Evolutionary conservation across 1,284 basidiomycete species (phyloP), one percentile per base, ranked within the genome.

Genomic region (Heterobasidion irregulare): DNA sequence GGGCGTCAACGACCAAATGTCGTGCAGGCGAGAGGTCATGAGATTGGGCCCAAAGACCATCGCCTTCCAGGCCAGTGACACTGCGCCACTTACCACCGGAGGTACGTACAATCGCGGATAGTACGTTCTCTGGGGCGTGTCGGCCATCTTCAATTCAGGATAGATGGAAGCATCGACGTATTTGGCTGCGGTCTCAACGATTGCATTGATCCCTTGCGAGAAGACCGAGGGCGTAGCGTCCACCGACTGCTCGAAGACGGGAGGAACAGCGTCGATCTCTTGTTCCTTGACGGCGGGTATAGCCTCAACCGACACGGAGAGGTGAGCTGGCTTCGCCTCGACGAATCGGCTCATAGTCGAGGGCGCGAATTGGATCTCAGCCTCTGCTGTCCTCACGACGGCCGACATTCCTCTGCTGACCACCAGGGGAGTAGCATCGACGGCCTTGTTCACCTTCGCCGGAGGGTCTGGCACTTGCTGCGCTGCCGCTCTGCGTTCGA

Each of bases 361-460:
- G 1, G 80, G 80, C 8, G 72, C 67, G 6, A 68, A 76, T 65
- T 89, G 82, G 51, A 78, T 70, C 16, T 72, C 69, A 4, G 64
- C 66, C 57, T 80, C 75, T 3, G 59, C 63, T 19, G 71, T 76
- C 57, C 68, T 66, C 10, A 80, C 77, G 44, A 65, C 67, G 8
- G 73, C 84, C 44, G 75, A 70, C 26, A 84, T 71, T 35, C 74
- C 79, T 46, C 74, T 70, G 59, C 78, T 74, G 13, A 69, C 65
- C 19, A 73, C 76, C 34, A 64, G 62, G 44, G 78, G 73, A 10
- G 76, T 77, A 26, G 83, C 83, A 52, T 86, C 80, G 47, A 89
- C 66, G 38, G 71, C 70, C 64, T 83, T 78, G 56, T 70, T 64
- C 33, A 61, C 55, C 58, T 61, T 65, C 45, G 54, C 61, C 3